phyloP scores from a whole-genome alignment of 805 yeast species.

The Nakazawaea sp. region DNA sequence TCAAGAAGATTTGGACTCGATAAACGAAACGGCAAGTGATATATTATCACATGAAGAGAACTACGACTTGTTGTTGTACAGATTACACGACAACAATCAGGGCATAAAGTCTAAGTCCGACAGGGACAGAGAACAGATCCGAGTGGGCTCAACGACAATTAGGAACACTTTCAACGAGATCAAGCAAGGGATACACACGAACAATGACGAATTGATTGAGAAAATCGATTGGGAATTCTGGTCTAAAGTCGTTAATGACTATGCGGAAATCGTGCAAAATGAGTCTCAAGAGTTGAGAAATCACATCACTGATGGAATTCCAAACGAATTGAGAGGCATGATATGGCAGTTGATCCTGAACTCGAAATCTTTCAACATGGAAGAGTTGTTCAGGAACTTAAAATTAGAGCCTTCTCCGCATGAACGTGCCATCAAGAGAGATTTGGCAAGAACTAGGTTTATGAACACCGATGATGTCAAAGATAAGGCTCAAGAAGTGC shows the following conservation, averaged over 20 bases:
- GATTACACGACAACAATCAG: conserved; percentile 49
- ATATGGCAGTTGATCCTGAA: conserved; percentile 88
- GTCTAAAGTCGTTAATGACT: conserved; percentile 76
- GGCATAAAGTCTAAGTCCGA: conserved; percentile 39
- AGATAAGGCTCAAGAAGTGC: conserved; percentile 58
- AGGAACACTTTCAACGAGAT: conserved; percentile 40
- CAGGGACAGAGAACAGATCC: conserved; percentile 20
- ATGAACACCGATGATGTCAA: conserved; percentile 49
- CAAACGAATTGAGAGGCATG: conserved; percentile 78
- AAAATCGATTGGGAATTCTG: conserved; percentile 78
- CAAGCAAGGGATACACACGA: conserved; percentile 38
- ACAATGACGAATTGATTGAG: conserved; percentile 21
- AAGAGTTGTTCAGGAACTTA: conserved; percentile 46
- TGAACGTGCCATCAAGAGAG: conserved; percentile 74
- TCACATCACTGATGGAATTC: conserved; percentile 72
- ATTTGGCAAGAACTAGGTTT: conserved; percentile 79
- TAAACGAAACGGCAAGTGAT: conserved; percentile 4
- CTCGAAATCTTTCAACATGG: conserved; percentile 61
- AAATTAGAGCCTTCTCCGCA: conserved; percentile 49
- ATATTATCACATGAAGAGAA: conserved; percentile 23
- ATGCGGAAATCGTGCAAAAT: conserved; percentile 55
- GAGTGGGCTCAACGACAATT: conserved; percentile 26
- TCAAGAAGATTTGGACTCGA: neutral
- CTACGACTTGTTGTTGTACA: conserved; percentile 53
- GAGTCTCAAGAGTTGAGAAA: conserved; percentile 53